Conservation (phyloP, 2,329 filamentous ascomycete species). For the Stachybotrys echinatus region DNA sequence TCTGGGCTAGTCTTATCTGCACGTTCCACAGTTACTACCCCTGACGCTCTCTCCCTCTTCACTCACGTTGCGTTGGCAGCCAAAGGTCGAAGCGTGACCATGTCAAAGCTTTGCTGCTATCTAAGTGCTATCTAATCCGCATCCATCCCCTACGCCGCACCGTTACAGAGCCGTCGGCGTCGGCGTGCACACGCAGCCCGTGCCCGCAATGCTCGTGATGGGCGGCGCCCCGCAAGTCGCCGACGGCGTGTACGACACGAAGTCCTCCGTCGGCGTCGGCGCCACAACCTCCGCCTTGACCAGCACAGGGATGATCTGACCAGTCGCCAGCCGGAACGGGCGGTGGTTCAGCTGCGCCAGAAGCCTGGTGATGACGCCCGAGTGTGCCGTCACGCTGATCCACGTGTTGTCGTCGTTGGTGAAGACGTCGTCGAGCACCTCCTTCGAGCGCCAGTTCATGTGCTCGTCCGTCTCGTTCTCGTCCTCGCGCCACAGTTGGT, state of each 20-base stretch:
- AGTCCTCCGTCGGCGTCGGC: conserved; percentile 21
- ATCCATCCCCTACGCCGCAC: too few species aligned
- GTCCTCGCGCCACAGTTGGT: conserved; percentile 37
- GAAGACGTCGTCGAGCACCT: conserved; percentile 53
- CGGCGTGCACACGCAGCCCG: conserved; percentile 1
- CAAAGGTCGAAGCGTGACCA: too few species aligned
- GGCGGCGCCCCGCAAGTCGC: conserved; percentile 1
- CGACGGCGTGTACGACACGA: not conserved
- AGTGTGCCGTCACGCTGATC: conserved; percentile 56
- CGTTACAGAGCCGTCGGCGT: not conserved
- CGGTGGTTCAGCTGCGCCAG: conserved; percentile 55
- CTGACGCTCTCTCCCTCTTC: not conserved
- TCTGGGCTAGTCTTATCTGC: not conserved
- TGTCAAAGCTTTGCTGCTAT: too few species aligned
- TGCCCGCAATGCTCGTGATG: conserved; percentile 1
- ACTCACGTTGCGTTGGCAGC: not conserved
- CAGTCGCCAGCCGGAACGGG: conserved; percentile 58
- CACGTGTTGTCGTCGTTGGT: conserved; percentile 44
- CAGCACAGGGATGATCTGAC: conserved; percentile 62
- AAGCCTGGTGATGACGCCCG: conserved; percentile 48
- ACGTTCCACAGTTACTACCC: not conserved
- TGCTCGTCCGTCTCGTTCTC: conserved; percentile 38
- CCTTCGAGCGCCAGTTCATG: conserved; percentile 43
- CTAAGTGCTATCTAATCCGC: too few species aligned
- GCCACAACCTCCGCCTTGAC: conserved; percentile 49